Conservation (phyloP, 768 basidiomycete species). For the Suillus cothurnatus region DNA sequence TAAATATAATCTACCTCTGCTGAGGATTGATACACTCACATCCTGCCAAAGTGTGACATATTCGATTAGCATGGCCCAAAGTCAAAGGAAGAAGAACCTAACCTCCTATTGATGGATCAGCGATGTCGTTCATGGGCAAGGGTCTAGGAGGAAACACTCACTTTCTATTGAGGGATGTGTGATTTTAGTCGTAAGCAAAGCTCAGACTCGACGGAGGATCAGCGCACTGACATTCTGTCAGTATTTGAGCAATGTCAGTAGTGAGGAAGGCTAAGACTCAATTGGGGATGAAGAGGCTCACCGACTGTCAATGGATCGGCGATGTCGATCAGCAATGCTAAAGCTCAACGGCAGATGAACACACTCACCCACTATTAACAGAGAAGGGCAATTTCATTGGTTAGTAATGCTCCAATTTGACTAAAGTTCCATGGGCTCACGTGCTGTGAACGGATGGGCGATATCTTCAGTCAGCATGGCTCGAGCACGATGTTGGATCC, state of each 20-base stretch:
- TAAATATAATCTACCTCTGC: background rate
- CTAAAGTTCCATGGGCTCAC: background rate
- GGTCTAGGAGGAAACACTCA: background rate
- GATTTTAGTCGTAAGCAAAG: background rate
- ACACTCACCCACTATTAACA: background rate
- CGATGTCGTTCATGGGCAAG: background rate
- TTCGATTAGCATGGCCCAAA: background rate
- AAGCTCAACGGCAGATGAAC: background rate
- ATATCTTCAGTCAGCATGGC: background rate
- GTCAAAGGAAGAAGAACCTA: background rate
- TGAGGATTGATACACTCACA: background rate
- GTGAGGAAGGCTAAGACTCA: no score
- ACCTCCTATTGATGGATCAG: background rate
- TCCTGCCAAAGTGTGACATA: background rate
- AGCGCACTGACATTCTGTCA: background rate
- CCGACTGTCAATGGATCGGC: background rate
- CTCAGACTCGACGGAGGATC: background rate
- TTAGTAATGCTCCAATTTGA: background rate
- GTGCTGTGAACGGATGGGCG: background rate
- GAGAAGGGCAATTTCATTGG: background rate
- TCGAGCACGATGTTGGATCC: background rate
- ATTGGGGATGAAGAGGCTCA: background rate
- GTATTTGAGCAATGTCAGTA: background rate
- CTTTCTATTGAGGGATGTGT: background rate
- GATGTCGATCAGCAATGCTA: background rate